phyloP scores from a whole-genome alignment of 352 stramenopile species.

The Pythium chondricola region DNA sequence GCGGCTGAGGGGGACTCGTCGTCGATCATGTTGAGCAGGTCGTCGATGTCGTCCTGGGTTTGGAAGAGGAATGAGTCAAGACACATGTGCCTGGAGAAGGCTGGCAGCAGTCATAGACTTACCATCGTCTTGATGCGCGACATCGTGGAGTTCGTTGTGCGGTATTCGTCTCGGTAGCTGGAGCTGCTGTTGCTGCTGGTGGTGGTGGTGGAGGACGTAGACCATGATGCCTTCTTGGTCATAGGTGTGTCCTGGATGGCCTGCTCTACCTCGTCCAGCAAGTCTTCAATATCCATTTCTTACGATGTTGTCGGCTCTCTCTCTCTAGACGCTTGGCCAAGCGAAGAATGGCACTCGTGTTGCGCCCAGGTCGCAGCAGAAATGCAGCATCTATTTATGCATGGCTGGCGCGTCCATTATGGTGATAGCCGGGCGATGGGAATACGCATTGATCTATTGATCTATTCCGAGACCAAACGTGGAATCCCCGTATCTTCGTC shows the following conservation, averaged over 20 bases:
- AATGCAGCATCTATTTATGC: no score
- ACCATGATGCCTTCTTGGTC: conserved; percentile 1
- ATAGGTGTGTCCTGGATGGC: conserved; percentile 34
- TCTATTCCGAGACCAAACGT: no score
- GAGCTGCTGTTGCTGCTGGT: not conserved
- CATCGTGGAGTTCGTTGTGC: not conserved
- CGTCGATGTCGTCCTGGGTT: conserved; percentile 58
- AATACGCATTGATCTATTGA: no score
- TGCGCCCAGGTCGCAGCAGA: no score
- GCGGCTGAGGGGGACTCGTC: no score
- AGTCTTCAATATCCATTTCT: conserved; percentile 75
- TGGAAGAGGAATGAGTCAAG: not conserved
- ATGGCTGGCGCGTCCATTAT: no score
- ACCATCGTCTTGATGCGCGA: conserved; percentile 13
- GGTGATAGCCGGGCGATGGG: no score
- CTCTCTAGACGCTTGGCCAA: no score
- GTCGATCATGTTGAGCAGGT: conserved; percentile 61
- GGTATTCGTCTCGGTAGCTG: not conserved
- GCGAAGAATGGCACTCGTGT: no score
- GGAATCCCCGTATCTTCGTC: no score
- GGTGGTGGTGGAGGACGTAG: conserved; percentile 1
- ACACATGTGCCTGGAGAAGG: not conserved
- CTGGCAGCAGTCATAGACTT: not conserved
- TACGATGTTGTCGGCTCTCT: no score
- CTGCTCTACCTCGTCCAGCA: conserved; percentile 67